phyloP scores from a whole-genome alignment of 345 rosid genomes.

The Streptanthus diversifolius region DNA sequence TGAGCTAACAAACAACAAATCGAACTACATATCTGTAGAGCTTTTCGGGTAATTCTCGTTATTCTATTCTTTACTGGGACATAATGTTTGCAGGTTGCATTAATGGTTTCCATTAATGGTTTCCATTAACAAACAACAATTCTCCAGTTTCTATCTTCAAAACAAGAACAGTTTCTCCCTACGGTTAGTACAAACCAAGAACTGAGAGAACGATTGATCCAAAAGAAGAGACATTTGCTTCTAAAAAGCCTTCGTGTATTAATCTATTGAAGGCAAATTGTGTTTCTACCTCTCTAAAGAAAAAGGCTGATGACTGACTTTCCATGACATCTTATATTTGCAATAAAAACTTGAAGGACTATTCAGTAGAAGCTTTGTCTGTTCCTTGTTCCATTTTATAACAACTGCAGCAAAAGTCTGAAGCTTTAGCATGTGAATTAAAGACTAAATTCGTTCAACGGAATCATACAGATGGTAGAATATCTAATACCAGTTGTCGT shows the following conservation, averaged over 20 bases:
- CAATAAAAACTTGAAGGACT: constrained; percentile 16
- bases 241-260: constrained; percentile 12
- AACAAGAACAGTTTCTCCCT: constrained; percentile 11
- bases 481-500: neutral
- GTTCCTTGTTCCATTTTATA: constrained; percentile 3
- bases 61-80: neutral
- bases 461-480: neutral
- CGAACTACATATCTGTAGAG: neutral
- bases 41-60: neutral
- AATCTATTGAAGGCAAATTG: neutral
- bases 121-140: too few species aligned
- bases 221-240: constrained; percentile 11
- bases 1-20: constrained; percentile 36
- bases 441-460: neutral
- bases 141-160: constrained; percentile 24
- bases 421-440: neutral
- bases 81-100: constrained; percentile 46
- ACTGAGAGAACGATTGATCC: constrained; percentile 1
- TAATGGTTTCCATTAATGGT: constrained; percentile 86
- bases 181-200: constrained; percentile 24
- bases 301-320: neutral
- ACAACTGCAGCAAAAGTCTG: constrained; percentile 9
- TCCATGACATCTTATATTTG: constrained; percentile 4
- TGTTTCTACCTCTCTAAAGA: constrained; percentile 16
- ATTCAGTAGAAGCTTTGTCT: constrained; percentile 8